Evolutionary conservation across 2,329 filamentous ascomycete species (phyloP).

Genomic region (Dendrostoma leiphaemia): DNA sequence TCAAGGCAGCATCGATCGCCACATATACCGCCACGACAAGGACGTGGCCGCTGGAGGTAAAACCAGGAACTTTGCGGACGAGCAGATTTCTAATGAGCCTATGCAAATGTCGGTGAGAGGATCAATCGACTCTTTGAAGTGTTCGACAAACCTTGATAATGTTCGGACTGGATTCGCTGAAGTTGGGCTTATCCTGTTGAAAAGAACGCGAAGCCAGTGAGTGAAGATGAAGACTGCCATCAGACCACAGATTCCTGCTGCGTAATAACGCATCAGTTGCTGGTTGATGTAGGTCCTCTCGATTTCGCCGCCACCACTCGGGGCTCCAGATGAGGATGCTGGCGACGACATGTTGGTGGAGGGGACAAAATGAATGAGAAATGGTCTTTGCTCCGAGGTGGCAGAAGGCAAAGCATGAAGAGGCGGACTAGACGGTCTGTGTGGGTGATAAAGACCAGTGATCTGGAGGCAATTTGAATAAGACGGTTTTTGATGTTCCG

Average conservation of each 20-base stretch:
- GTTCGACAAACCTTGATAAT: constrained; percentile 1
- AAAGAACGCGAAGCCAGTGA: constrained; percentile 13
- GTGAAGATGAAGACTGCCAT: constrained; percentile 11
- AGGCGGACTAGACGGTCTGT: neutral
- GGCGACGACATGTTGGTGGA: neutral
- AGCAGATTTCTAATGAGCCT: constrained; percentile 29
- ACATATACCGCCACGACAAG: constrained; percentile 30
- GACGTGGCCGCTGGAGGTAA: constrained; percentile 33
- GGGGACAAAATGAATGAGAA: neutral
- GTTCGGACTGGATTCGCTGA: constrained; percentile 4
- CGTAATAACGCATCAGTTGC: constrained; percentile 14
- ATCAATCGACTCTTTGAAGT: too few species aligned
- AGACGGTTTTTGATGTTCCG: neutral
- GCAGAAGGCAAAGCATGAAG: neutral
- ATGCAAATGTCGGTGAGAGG: neutral
- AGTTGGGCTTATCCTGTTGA: neutral
- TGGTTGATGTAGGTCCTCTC: constrained; percentile 8
- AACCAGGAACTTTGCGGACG: constrained; percentile 29
- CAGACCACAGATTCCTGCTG: constrained; percentile 15
- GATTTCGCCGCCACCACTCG: neutral
- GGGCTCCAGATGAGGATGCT: neutral
- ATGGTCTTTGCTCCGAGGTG: too few species aligned
- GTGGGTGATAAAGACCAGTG: too few species aligned
- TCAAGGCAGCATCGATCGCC: constrained; percentile 28
- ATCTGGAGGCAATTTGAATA: neutral